These are phyloP conservation scores for Ascoidea rubescens DNA, from an alignment of 805 yeast species.

Conservation along the genomic window DNA sequence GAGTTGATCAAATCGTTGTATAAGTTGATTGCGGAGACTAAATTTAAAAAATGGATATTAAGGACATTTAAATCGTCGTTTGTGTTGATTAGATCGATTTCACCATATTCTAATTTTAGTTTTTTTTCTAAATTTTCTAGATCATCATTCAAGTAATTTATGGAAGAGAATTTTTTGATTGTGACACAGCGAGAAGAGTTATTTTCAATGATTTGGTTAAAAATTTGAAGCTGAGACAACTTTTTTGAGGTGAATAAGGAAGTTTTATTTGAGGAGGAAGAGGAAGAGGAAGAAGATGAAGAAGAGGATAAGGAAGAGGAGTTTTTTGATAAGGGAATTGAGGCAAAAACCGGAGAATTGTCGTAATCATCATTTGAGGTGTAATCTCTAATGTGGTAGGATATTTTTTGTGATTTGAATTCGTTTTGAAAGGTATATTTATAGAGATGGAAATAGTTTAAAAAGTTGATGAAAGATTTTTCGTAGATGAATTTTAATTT, in stretches of 20 bases:
- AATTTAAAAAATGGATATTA: conserved; percentile 8
- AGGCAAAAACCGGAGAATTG: conserved; percentile 1
- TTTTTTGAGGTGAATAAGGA: background rate
- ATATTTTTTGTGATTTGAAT: conserved; percentile 6
- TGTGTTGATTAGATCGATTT: conserved; percentile 9
- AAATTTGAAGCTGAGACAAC: background rate
- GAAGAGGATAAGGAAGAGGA: too few relatives aligned
- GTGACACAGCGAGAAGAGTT: conserved; percentile 8
- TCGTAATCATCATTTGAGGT: conserved; percentile 1
- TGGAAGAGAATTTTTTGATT: conserved; percentile 5
- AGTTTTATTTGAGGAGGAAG: background rate
- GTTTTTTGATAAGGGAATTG: too few relatives aligned
- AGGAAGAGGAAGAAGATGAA: too few relatives aligned
- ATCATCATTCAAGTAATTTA: conserved; percentile 9
- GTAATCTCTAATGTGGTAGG: conserved; percentile 5
- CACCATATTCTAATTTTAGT: conserved; percentile 6
- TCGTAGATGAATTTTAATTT: conserved; percentile 9
- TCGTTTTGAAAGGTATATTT: conserved; percentile 8
- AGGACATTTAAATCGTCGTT: conserved; percentile 8
- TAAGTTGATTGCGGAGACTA: conserved; percentile 5
- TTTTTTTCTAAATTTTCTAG: conserved; percentile 10
- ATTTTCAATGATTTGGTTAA: conserved; percentile 7
- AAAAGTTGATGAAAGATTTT: conserved; percentile 7
- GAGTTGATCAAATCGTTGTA: conserved; percentile 1
- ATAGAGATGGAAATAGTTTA: conserved; percentile 7